Evolutionary conservation across 495 filamentous ascomycete genomes (phyloP).

Genomic region (Lichenothelia convexa): DNA sequence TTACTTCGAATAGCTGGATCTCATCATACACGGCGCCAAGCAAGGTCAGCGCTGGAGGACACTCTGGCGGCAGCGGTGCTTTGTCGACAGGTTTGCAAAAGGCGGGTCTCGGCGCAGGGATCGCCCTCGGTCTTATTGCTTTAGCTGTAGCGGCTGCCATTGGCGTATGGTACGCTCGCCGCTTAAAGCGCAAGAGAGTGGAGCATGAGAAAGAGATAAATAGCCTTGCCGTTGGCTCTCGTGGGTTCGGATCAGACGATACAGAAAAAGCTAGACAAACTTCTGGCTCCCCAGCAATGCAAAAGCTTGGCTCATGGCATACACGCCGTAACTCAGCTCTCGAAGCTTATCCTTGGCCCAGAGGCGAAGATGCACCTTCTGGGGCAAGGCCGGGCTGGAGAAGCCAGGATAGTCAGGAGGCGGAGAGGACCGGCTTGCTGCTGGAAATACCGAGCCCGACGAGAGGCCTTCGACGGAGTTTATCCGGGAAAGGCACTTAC

Average conservation of each 20-base stretch:
- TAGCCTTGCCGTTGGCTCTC: constrained; percentile 31
- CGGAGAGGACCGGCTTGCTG: constrained; percentile 37
- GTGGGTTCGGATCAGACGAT: constrained; percentile 9
- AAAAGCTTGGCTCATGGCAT: neutral
- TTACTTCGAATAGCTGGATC: constrained; percentile 54
- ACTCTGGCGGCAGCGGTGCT: constrained; percentile 6
- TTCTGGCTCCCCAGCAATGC: neutral
- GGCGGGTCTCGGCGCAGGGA: constrained; percentile 52
- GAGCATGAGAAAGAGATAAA: constrained; percentile 34
- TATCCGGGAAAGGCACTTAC: constrained; percentile 25
- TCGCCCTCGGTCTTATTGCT: constrained; percentile 35
- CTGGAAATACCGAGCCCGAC: constrained; percentile 37
- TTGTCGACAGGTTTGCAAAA: constrained; percentile 28
- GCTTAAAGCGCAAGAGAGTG: constrained; percentile 27
- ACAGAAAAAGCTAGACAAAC: neutral
- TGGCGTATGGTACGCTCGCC: constrained; percentile 36
- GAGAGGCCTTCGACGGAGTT: constrained; percentile 28
- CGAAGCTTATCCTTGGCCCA: neutral
- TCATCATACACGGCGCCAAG: constrained; percentile 45
- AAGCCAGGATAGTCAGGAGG: too few species aligned
- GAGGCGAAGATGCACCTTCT: constrained; percentile 6
- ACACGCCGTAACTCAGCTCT: neutral
- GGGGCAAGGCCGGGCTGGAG: constrained; percentile 3
- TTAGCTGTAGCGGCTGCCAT: constrained; percentile 33
- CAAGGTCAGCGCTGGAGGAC: constrained; percentile 4